phyloP scores from a whole-genome alignment of 805 yeast species.

The Candida schatavii region DNA sequence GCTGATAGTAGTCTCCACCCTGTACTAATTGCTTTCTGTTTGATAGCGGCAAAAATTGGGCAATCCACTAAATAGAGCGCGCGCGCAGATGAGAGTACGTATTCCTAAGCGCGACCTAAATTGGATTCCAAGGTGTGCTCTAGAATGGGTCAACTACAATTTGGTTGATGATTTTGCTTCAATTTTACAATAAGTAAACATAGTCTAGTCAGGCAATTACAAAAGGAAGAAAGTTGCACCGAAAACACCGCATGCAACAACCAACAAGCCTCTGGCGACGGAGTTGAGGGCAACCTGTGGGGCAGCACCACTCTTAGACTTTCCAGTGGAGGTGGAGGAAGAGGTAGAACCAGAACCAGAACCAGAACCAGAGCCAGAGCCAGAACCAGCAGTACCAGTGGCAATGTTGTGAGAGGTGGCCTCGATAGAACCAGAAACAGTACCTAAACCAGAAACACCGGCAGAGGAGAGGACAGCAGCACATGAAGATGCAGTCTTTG shows the following conservation, averaged over 20 bases:
- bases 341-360: slow-evolving; percentile 16
- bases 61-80: no score
- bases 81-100: no score
- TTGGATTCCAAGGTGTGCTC: not conserved
- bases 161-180: no score
- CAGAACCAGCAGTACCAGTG: slow-evolving; percentile 21
- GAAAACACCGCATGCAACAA: slow-evolving; percentile 22
- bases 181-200: not conserved
- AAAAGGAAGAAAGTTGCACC: slow-evolving; percentile 23
- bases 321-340: slow-evolving; percentile 15
- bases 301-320: slow-evolving; percentile 18
- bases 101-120: no score
- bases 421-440: slow-evolving; percentile 36
- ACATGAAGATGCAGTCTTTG: slow-evolving; percentile 46
- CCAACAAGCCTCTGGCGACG: slow-evolving; percentile 18
- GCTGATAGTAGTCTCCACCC: no score
- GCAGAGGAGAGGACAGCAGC: slow-evolving; percentile 58
- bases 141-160: not conserved
- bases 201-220: no score
- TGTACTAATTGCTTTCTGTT: no score
- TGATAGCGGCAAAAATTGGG: no score
- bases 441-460: slow-evolving; percentile 68
- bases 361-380: slow-evolving; percentile 24
- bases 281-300: slow-evolving; percentile 13
- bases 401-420: slow-evolving; percentile 20